Percentiles rank a stretch among this genome's conserved stretches.
These are phyloP conservation scores for Colletotrichum cordylinicola DNA, from an alignment of 2,329 filamentous ascomycete genomes.

Conservation along the genomic window DNA sequence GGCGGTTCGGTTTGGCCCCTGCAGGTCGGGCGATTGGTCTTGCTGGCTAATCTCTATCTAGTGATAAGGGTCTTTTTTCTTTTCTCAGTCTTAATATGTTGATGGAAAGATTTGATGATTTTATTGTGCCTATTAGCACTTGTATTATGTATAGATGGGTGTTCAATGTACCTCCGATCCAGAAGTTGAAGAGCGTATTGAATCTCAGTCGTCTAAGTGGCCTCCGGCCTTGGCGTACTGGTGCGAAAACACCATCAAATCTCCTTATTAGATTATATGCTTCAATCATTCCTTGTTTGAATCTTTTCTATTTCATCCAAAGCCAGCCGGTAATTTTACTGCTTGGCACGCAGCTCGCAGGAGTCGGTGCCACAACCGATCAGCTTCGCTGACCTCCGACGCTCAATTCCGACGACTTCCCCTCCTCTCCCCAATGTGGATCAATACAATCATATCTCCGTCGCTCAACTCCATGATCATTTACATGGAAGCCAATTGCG, in stretches of 20 bases:
- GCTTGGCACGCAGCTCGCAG: not conserved
- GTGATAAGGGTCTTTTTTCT: not conserved
- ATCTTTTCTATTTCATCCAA: not conserved
- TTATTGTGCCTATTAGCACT: not conserved
- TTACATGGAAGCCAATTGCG: not conserved
- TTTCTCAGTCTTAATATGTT: not conserved
- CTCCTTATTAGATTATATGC: not conserved
- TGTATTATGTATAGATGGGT: not conserved
- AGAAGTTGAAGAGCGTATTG: not conserved
- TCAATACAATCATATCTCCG: not conserved
- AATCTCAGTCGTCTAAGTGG: not conserved
- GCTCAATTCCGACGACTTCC: not conserved
- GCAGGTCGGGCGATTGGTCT: not conserved
- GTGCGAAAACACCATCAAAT: not conserved
- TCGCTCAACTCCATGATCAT: not conserved
- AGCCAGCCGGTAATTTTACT: too few species aligned
- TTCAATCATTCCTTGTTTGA: not conserved
- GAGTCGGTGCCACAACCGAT: not conserved
- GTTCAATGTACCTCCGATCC: not conserved
- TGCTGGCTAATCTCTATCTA: not conserved
- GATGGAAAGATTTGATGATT: not conserved
- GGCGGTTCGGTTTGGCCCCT: not conserved
- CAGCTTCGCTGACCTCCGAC: not conserved
- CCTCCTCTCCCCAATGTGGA: not conserved
- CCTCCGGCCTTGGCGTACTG: not conserved